A percentile compares a stretch with the other conserved stretches of the same genome.
These are phyloP conservation scores for Coemansia sp. DNA, from an alignment of 192 early-diverging fungal genomes.

Conservation along the genomic window DNA sequence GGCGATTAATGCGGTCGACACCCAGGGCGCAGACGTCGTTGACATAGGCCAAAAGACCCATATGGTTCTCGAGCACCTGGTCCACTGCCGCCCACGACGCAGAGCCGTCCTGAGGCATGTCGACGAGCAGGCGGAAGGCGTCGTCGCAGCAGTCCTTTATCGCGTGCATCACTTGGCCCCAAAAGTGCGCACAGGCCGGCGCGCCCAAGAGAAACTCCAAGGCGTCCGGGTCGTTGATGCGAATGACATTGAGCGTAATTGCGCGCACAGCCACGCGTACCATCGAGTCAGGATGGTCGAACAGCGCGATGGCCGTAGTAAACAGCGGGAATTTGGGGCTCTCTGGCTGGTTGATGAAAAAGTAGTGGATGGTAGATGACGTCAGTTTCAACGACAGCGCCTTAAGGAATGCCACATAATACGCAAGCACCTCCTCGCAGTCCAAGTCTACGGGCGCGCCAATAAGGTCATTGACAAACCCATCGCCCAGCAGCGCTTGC, in stretches of 20 bases:
- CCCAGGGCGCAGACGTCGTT: conserved; percentile 64
- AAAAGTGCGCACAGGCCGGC: conserved; percentile 35
- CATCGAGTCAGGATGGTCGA: conserved; percentile 73
- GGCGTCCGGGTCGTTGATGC: conserved; percentile 40
- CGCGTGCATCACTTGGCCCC: conserved; percentile 45
- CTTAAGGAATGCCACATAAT: conserved; percentile 73
- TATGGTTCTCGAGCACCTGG: conserved; percentile 63
- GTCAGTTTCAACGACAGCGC: conserved; percentile 70
- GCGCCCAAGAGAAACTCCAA: conserved; percentile 40
- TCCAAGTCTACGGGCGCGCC: conserved; percentile 56
- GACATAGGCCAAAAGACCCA: conserved; percentile 66
- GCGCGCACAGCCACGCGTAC: conserved; percentile 68
- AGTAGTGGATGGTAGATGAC: conserved; percentile 63
- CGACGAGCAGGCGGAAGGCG: conserved; percentile 47
- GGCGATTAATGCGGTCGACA: conserved; percentile 60
- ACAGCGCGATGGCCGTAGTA: conserved; percentile 66
- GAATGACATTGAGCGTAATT: conserved; percentile 67
- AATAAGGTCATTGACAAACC: conserved; percentile 75
- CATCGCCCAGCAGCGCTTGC: conserved; percentile 70
- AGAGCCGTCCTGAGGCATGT: conserved; percentile 39
- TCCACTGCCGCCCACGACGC: conserved; percentile 52
- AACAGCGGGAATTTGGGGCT: conserved; percentile 60
- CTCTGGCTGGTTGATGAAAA: conserved; percentile 58
- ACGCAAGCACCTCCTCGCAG: conserved; percentile 71
- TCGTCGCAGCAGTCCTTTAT: conserved; percentile 39